Evolutionary conservation across 139 green algal species (phyloP).

Genomic region (Microglena sp.): DNA sequence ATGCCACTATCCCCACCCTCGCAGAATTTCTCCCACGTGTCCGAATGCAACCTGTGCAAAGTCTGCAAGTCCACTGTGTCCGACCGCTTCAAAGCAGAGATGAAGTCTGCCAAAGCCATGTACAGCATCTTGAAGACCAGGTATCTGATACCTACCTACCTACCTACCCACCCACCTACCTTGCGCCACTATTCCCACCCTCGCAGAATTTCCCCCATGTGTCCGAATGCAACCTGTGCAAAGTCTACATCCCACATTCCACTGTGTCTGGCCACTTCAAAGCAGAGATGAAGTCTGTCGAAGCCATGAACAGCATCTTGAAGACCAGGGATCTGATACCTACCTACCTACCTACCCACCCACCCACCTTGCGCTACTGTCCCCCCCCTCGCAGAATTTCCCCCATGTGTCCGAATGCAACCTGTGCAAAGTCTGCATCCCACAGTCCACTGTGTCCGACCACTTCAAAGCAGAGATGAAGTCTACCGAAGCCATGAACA

Average conservation of each 20-base stretch:
- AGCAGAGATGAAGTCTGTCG: neutral
- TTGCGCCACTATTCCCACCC: neutral
- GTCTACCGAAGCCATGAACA: neutral
- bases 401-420: conserved; percentile 24
- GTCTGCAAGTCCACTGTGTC: conserved; percentile 12
- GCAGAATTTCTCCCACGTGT: conserved; percentile 22
- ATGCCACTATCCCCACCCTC: neutral
- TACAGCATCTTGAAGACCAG: neutral
- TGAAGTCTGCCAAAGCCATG: neutral
- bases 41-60: conserved; percentile 27
- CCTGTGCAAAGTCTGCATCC: conserved; percentile 13
- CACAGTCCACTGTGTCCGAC: conserved; percentile 4
- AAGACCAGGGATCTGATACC: neutral
- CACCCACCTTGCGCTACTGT: neutral
- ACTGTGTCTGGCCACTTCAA: conserved; percentile 1
- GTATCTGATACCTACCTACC: neutral
- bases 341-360: neutral
- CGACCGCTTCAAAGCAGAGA: conserved; percentile 1
- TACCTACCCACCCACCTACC: neutral
- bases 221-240: conserved; percentile 26
- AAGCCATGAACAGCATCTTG: neutral
- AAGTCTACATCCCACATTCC: conserved; percentile 15
- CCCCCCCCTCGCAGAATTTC: neutral
- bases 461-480: conserved; percentile 6
- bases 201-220: conserved; percentile 12